Percentiles rank a stretch among this genome's conserved stretches.
Conservation (phyloP, 768 basidiomycete species). For the Baorangia bicolor region DNA sequence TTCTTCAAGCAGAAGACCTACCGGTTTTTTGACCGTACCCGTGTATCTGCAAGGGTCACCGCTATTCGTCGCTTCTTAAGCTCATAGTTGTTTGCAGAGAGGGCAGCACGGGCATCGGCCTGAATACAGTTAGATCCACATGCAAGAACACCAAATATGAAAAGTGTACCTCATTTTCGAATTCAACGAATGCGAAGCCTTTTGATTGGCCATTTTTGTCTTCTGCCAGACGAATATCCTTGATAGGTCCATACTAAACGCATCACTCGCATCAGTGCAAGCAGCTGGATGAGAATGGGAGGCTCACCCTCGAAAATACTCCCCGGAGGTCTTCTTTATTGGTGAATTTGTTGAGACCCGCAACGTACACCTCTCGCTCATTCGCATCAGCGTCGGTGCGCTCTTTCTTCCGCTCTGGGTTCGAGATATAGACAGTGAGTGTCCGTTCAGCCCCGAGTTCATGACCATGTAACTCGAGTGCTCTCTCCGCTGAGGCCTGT, state of each 20-base stretch:
- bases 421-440: conserved; percentile 82
- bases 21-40: conserved; percentile 55
- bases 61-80: conserved; percentile 88
- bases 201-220: conserved; percentile 70
- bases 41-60: conserved; percentile 81
- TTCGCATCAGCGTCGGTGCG: conserved; percentile 87
- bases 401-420: conserved; percentile 86
- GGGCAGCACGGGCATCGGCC: conserved; percentile 68
- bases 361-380: conserved; percentile 83
- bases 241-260: conserved; percentile 74
- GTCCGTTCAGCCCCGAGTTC: conserved; percentile 68
- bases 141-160: background rate
- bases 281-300: background rate
- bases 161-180: conserved; percentile 64
- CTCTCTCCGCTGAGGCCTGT: conserved; percentile 66
- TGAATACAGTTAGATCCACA: conserved; percentile 29
- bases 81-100: conserved; percentile 83
- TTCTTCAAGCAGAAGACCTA: conserved; percentile 29
- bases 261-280: conserved; percentile 3
- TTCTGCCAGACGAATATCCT: conserved; percentile 74
- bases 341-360: conserved; percentile 77
- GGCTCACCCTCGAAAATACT: conserved; percentile 71
- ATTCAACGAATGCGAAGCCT: conserved; percentile 94
- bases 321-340: conserved; percentile 75
- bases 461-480: conserved; percentile 75